A percentile compares a stretch with the other conserved stretches of the same genome.
These are phyloP conservation scores for Pseudozyma pruni DNA, from an alignment of 1,284 basidiomycete genomes.

Conservation along the genomic window DNA sequence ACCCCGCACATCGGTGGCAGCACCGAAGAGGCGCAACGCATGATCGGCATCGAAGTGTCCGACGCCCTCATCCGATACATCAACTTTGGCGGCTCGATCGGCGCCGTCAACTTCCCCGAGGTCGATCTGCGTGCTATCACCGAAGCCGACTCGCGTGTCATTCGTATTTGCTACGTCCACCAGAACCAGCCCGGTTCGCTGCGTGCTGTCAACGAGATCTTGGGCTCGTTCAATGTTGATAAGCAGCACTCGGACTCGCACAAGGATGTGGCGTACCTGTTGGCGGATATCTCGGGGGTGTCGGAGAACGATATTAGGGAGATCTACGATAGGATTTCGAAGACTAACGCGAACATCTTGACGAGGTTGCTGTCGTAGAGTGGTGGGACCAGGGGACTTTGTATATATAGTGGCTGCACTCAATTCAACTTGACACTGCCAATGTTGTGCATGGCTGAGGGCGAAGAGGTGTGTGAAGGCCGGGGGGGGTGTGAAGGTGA, in stretches of 20 bases:
- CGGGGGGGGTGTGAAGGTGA: no score
- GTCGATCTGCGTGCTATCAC: conserved; percentile 91
- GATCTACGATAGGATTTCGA: conserved; percentile 83
- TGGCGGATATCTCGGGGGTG: conserved; percentile 95
- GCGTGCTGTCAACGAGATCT: conserved; percentile 88
- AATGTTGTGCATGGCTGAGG: not conserved
- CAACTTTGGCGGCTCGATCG: conserved; percentile 85
- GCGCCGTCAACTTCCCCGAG: conserved; percentile 98
- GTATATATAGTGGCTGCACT: not conserved
- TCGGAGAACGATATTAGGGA: conserved; percentile 82
- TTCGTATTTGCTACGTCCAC: conserved; percentile 96
- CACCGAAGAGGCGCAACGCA: conserved; percentile 96
- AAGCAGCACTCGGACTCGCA: conserved; percentile 98
- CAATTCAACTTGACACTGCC: not conserved
- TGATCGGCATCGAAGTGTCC: conserved; percentile 96
- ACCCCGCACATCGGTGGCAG: conserved; percentile 96
- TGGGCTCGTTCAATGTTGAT: conserved; percentile 96
- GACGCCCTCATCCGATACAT: conserved; percentile 87
- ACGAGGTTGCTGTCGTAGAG: conserved; percentile 43
- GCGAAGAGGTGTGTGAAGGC: no score
- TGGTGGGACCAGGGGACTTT: not conserved
- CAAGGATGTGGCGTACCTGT: conserved; percentile 91
- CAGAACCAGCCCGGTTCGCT: conserved; percentile 97
- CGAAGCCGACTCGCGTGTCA: conserved; percentile 79
- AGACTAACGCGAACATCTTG: conserved; percentile 72